phyloP scores from a whole-genome alignment of 2,329 filamentous ascomycete species.

The Cordyceps tenuipes region DNA sequence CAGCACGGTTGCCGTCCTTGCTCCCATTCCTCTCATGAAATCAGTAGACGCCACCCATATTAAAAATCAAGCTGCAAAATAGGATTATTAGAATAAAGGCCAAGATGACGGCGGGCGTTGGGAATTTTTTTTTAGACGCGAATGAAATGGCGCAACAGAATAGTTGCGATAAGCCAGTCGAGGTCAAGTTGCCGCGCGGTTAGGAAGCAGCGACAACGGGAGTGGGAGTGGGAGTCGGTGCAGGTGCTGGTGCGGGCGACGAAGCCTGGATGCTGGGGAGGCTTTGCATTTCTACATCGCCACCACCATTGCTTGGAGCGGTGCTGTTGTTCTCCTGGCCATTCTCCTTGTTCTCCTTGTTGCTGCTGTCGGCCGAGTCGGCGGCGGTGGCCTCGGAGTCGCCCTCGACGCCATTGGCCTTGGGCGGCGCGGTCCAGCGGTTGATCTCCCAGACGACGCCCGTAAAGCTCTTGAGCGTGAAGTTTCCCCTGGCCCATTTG shows the following conservation, averaged over 20 bases:
- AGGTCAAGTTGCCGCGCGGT: background rate
- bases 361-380: slow-evolving; percentile 43
- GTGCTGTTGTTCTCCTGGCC: slow-evolving; percentile 41
- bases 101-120: background rate
- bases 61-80: background rate
- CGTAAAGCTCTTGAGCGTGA: slow-evolving; percentile 86
- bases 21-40: background rate
- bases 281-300: slow-evolving; percentile 46
- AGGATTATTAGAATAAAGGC: background rate
- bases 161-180: background rate
- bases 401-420: slow-evolving; percentile 36
- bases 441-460: slow-evolving; percentile 74
- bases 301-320: slow-evolving; percentile 32
- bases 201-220: slow-evolving; percentile 36
- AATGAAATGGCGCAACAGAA: background rate
- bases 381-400: slow-evolving; percentile 37
- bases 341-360: slow-evolving; percentile 59
- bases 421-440: slow-evolving; percentile 72
- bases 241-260: slow-evolving; percentile 39
- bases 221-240: slow-evolving; percentile 28
- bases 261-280: slow-evolving; percentile 42
- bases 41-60: background rate
- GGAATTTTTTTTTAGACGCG: background rate
- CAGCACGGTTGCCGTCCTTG: background rate
- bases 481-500: slow-evolving; percentile 77